Percentiles rank a stretch among this genome's conserved stretches.
These are phyloP conservation scores for Guillardia theta DNA, from an alignment of 78 protist species.

Conservation along the genomic window DNA sequence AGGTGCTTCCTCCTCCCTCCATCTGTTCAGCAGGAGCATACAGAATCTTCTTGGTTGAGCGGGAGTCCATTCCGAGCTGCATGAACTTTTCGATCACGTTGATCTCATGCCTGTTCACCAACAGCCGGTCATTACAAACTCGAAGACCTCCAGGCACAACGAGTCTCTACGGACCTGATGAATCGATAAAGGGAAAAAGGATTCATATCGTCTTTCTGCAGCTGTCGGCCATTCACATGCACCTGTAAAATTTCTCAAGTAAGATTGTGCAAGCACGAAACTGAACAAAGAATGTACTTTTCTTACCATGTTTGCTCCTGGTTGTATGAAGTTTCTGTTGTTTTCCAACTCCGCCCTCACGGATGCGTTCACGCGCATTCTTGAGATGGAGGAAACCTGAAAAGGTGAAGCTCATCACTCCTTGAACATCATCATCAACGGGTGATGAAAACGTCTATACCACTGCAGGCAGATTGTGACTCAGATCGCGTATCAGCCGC, in stretches of 20 bases:
- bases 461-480: neutral
- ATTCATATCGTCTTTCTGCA: neutral
- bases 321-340: neutral
- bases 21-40: neutral
- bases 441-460: no score
- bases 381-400: neutral
- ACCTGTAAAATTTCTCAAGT: no score
- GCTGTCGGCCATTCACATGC: neutral
- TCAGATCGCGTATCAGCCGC: neutral
- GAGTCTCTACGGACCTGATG: no score
- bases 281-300: no score
- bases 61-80: neutral
- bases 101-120: neutral
- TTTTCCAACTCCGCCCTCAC: neutral
- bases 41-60: neutral
- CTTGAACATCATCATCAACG: no score
- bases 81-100: neutral
- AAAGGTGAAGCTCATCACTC: no score
- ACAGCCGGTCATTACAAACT: no score
- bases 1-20: neutral
- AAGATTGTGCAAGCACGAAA: no score
- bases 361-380: neutral
- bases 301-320: neutral
- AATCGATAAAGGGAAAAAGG: no score
- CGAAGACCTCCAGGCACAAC: no score